Conservation (phyloP, 106 monocot genomes). For the Triglochin maritima region DNA sequence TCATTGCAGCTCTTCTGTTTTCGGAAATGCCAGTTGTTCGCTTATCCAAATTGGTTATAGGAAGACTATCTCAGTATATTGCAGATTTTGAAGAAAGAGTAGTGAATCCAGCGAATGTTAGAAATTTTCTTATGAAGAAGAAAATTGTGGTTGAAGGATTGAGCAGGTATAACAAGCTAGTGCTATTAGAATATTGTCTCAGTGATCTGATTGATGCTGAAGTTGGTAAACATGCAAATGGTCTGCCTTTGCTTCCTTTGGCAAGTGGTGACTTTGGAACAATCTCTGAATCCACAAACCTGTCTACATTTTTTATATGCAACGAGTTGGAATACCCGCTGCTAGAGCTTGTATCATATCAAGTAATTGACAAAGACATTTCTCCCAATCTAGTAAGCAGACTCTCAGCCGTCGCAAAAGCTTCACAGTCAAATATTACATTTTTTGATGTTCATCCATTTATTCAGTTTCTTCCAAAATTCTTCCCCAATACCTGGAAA, state of each 20-base stretch:
- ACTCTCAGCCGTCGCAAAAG: slow-evolving; percentile 53
- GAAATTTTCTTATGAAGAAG: slow-evolving; percentile 50
- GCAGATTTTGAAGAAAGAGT: slow-evolving; percentile 25
- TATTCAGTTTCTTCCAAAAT: slow-evolving; percentile 48
- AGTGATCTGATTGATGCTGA: slow-evolving; percentile 47
- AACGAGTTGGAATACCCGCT: slow-evolving; percentile 63
- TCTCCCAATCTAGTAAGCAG: slow-evolving; percentile 34
- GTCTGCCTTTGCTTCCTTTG: slow-evolving; percentile 78
- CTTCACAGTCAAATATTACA: slow-evolving; percentile 46
- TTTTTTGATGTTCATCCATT: slow-evolving; percentile 45
- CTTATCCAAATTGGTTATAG: slow-evolving; percentile 36
- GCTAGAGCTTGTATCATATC: slow-evolving; percentile 40
- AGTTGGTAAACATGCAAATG: slow-evolving; percentile 45
- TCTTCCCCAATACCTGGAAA: slow-evolving; percentile 84
- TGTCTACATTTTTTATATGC: slow-evolving; percentile 47
- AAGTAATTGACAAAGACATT: slow-evolving; percentile 57
- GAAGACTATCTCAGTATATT: slow-evolving; percentile 46
- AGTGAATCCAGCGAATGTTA: slow-evolving; percentile 58
- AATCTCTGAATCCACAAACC: slow-evolving; percentile 34
- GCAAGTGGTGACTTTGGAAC: slow-evolving; percentile 69
- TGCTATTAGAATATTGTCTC: slow-evolving; percentile 83
- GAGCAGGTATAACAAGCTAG: slow-evolving; percentile 42
- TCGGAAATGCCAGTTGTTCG: slow-evolving; percentile 68
- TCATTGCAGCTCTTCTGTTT: slow-evolving; percentile 50
- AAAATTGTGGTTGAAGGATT: slow-evolving; percentile 18